Base-by-base conservation (phyloP, 768 basidiomycete genomes). In the Boletus reticulatus region DNA sequence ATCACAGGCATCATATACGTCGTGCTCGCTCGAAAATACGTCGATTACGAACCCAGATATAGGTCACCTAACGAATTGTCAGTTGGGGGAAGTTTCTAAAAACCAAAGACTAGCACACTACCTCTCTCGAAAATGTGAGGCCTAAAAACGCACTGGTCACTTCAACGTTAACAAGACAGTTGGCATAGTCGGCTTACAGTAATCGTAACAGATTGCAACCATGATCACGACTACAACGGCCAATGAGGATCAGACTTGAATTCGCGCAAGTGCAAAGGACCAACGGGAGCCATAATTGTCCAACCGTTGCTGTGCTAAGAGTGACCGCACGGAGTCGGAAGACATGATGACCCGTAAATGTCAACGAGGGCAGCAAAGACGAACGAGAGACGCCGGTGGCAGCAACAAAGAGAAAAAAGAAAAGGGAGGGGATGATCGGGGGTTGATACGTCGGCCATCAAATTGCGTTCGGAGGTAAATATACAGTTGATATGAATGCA, bases 101-200 rank as follows among this genome's bases (percentile, higher is more conserved):
- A 34, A 29, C 19, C 32, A n/a, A 43, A 6, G 13, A 13, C 19
- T 19, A 37, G 24, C 19, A 41, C 17, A 4, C 4, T 34, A 54
- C 53, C 53, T 54, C 53, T 4, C 29, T 36, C 9, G 46, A 54
- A 48, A 54, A 54, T 1, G 32, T 43, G 41, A 54, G 53, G 14
- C 46, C 53, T 54, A 10, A 31, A 24, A 2, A 37, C 6, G 22
- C 5, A 37, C 12, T 14, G 27, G 20, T 46, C n/a, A 47, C 4
- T n/a, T 17, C 5, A 17, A 17, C 20, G 14, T 41, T 4, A 16
- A 6, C n/a, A 19, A 17, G 44, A n/a, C n/a, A 19, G 13, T 14
- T 24, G 31, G 14, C 22, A 22, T 32, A 27, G 32, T 8, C 4
- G 41, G 31, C 50, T 32, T 24, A 50, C 50, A 50, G 17, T 43